Evolutionary conservation across 331 rosid genomes (phyloP).

Genomic region (Rhamnella rubrinervis): DNA sequence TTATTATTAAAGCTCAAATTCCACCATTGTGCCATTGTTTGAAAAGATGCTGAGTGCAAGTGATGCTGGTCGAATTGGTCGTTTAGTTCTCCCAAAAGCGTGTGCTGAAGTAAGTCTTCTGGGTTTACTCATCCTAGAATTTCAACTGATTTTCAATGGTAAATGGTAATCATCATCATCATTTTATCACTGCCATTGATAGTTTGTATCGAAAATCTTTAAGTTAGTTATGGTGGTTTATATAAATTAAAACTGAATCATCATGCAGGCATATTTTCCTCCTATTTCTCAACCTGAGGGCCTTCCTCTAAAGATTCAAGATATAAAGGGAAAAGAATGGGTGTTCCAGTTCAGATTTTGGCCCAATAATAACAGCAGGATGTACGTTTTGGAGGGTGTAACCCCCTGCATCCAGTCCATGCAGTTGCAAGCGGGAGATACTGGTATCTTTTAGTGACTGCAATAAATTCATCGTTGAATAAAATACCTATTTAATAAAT

Average conservation of each 20-base stretch:
- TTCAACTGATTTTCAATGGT: constrained; percentile 10
- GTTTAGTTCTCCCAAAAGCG: constrained; percentile 97
- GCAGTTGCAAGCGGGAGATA: constrained; percentile 99
- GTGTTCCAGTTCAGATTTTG: constrained; percentile 98
- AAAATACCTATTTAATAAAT: constrained; percentile 13
- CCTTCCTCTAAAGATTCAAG: constrained; percentile 96
- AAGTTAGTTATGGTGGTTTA: constrained; percentile 1
- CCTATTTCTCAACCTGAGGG: constrained; percentile 99
- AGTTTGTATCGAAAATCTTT: background rate
- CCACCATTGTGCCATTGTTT: constrained; percentile 91
- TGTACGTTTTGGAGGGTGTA: constrained; percentile 99
- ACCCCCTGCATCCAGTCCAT: constrained; percentile 99
- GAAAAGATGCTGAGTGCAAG: constrained; percentile 99
- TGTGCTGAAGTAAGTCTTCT: constrained; percentile 85
- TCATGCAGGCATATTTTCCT: constrained; percentile 92
- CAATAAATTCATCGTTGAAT: constrained; percentile 14
- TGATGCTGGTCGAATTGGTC: constrained; percentile 99
- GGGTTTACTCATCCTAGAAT: constrained; percentile 3
- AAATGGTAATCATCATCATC: background rate
- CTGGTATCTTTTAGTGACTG: constrained; percentile 53
- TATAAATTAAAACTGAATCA: constrained; percentile 31
- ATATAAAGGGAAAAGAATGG: constrained; percentile 98
- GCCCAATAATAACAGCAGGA: constrained; percentile 99
- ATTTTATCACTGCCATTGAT: constrained; percentile 5
- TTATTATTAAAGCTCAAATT: constrained; percentile 74